Evolutionary conservation across 2,329 filamentous ascomycete genomes (phyloP), one percentile per base, ranked within the genome.

Genomic region (Dendryphion nanum): DNA sequence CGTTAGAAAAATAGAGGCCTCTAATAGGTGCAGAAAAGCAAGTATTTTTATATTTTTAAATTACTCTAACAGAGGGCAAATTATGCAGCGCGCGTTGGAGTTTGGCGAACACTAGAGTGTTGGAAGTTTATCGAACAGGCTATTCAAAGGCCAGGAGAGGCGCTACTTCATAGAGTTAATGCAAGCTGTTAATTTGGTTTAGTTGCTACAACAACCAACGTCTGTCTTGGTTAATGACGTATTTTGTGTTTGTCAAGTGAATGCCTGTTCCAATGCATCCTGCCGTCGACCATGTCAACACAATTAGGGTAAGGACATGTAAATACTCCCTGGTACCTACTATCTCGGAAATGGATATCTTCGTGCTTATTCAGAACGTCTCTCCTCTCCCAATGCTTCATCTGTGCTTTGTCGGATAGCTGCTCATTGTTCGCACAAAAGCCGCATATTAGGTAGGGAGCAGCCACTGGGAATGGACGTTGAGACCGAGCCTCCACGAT

Each of bases 201-300:
- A n/a, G n/a, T n/a, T n/a, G n/a, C n/a, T n/a, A n/a, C n/a, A n/a
- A n/a, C n/a, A n/a, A n/a, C n/a, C n/a, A n/a, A n/a, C n/a, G n/a
- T n/a, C n/a, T n/a, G n/a, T n/a, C n/a, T n/a, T n/a, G n/a, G n/a
- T 26, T 28, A 50, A 38, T 50, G 21, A 42, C 34, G 21, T 28
- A 48, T 39, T 34, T 35, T 18, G 26, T 50, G 24, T 37, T 42
- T 32, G n/a, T 48, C 34, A 21, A 44, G 30, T 6, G 42, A 36
- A 46, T 52, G 44, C 30, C 48, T 51, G 41, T 49, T 49, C 14
- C 47, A 51, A n/a, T 49, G 40, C 36, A 43, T 38, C 13, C 34
- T 43, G 5, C 38, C 30, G 10, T 38, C 30, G 26, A 52, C 18
- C 18, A 31, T 42, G 5, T n/a, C 24, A 4, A 15, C 41, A 37